Evolutionary conservation across 345 rosid genomes (phyloP).

Genomic region (Combretum micranthum): DNA sequence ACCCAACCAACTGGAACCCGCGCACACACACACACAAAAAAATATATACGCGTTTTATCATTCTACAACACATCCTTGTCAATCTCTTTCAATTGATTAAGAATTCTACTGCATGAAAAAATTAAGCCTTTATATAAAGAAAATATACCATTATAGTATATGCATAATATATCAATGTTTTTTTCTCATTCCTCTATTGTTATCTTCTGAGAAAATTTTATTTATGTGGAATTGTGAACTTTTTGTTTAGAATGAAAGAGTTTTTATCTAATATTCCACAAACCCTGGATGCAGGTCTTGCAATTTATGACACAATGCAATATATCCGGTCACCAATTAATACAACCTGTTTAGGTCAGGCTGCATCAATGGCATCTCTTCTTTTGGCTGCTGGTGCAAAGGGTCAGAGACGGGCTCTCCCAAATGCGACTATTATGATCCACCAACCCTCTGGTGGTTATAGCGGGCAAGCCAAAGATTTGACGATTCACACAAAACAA

Average conservation of each 20-base stretch:
- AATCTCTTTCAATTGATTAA: too few relatives aligned
- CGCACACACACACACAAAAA: too few relatives aligned
- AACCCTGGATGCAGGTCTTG: conserved; percentile 52
- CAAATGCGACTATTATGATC: conserved; percentile 91
- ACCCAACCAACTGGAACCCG: too few relatives aligned
- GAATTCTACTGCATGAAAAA: too few relatives aligned
- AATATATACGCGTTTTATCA: too few relatives aligned
- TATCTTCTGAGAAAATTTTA: background rate
- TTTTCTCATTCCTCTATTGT: background rate
- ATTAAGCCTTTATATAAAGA: too few relatives aligned
- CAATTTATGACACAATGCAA: conserved; percentile 96
- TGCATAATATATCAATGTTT: too few relatives aligned
- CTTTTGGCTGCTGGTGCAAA: conserved; percentile 86
- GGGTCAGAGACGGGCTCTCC: conserved; percentile 89
- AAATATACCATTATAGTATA: too few relatives aligned
- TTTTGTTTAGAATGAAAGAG: background rate
- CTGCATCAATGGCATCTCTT: conserved; percentile 99
- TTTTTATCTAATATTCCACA: too few relatives aligned
- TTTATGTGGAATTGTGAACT: background rate
- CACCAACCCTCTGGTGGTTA: conserved; percentile 99
- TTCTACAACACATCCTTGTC: too few relatives aligned
- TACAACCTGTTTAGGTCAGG: conserved; percentile 95
- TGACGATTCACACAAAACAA: conserved; percentile 89
- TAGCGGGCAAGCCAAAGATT: conserved; percentile 92
- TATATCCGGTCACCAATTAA: conserved; percentile 84